These are phyloP conservation scores for Leccinellum luteum DNA, from an alignment of 768 basidiomycete species.

Conservation along the genomic window DNA sequence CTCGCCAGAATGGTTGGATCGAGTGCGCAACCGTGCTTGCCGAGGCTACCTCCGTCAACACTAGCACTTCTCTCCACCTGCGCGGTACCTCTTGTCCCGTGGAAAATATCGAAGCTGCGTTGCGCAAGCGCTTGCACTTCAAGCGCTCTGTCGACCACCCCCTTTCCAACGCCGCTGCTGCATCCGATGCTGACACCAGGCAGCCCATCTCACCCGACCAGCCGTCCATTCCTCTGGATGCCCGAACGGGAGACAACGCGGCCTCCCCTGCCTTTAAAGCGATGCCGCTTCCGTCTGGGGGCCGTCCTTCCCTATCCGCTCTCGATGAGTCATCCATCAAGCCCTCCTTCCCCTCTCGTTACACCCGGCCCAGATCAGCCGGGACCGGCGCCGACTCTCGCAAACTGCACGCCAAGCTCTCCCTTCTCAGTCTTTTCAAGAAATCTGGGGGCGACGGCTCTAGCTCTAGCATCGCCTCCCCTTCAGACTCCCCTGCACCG, in stretches of 20 bases:
- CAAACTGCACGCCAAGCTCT: conserved; percentile 67
- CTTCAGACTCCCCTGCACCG: conserved; percentile 28
- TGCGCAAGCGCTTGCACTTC: conserved; percentile 57
- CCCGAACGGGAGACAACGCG: conserved; percentile 3
- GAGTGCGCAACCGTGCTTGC: conserved; percentile 73
- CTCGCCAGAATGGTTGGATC: conserved; percentile 74
- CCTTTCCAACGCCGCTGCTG: conserved; percentile 42
- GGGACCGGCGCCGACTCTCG: conserved; percentile 61
- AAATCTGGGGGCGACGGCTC: conserved; percentile 45
- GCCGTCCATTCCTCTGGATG: conserved; percentile 6
- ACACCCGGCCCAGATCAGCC: conserved; percentile 66
- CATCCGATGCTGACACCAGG: conserved; percentile 29
- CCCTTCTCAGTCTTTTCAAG: conserved; percentile 72
- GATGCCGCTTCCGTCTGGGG: conserved; percentile 34
- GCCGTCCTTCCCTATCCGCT: conserved; percentile 70
- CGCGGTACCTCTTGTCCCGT: conserved; percentile 25
- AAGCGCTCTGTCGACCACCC: conserved; percentile 81
- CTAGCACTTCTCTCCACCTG: conserved; percentile 10
- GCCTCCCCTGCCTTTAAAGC: not conserved
- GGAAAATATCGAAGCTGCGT: conserved; percentile 29
- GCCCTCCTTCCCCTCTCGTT: conserved; percentile 31
- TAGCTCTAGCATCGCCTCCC: conserved; percentile 33
- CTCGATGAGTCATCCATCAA: conserved; percentile 33
- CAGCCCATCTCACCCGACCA: conserved; percentile 17
- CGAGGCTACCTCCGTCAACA: conserved; percentile 49